Evolutionary conservation across 805 yeast genomes (phyloP).

Genomic region (Saccharomycopsis fibuligera): DNA sequence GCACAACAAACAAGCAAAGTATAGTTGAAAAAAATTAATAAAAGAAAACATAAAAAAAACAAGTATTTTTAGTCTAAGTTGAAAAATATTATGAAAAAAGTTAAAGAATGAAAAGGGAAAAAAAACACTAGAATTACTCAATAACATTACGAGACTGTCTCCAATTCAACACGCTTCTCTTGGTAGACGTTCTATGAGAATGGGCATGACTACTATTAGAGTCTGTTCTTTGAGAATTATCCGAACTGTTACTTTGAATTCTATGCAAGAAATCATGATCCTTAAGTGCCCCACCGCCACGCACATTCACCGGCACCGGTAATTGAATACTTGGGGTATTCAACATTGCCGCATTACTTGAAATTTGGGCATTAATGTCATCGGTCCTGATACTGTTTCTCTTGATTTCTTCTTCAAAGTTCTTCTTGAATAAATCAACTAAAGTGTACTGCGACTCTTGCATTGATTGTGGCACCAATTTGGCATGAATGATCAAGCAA

Average conservation of each 20-base stretch:
- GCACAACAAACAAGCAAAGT: neutral
- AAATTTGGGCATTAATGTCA: conserved; percentile 25
- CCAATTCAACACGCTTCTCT: conserved; percentile 31
- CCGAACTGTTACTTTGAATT: conserved; percentile 27
- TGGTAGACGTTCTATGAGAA: conserved; percentile 22
- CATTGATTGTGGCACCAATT: conserved; percentile 50
- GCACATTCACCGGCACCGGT: conserved; percentile 14
- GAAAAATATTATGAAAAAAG: too few relatives aligned
- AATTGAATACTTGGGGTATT: conserved; percentile 19
- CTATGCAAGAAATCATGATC: conserved; percentile 22
- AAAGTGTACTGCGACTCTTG: conserved; percentile 62
- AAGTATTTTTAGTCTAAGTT: too few relatives aligned
- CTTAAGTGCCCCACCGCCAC: conserved; percentile 13
- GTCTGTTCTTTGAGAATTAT: conserved; percentile 23
- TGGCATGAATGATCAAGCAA: conserved; percentile 64
- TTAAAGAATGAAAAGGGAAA: too few relatives aligned
- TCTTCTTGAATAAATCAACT: conserved; percentile 54
- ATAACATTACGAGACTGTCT: conserved; percentile 27
- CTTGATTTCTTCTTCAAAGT: conserved; percentile 60
- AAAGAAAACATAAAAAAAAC: too few relatives aligned
- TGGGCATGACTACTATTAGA: conserved; percentile 15
- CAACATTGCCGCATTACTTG: conserved; percentile 18
- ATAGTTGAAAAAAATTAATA: too few relatives aligned
- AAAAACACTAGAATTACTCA: neutral
- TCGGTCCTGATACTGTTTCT: conserved; percentile 28